Evolutionary conservation across 2,329 filamentous ascomycete species (phyloP), one percentile per base, ranked within the genome.

Genomic region (Ophiosphaerella korrae): DNA sequence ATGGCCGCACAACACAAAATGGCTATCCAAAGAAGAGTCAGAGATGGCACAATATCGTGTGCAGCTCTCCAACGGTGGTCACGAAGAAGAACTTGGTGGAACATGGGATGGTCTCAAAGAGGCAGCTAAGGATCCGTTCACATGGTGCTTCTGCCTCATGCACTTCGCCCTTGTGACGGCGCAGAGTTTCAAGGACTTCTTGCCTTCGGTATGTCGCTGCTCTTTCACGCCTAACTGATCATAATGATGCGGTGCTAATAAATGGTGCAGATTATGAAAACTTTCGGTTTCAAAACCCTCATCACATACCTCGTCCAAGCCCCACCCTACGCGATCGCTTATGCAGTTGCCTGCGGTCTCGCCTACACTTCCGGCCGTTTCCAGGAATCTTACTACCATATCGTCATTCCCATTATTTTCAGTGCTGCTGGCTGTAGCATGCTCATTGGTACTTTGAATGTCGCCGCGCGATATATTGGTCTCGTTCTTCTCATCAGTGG

Each of bases 221-320:
- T 12, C n/a, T 12, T 40, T 9, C 12, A 13, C 7, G 31, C 24
- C 5, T 3, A 7, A 11, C 7, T 29, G 26, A 29, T 2, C 26
- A 11, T 11, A 11, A 29, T 29, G 7, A 29, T 8, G 11, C 26
- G 11, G 23, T 14, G 36, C 50, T 44, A 38, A 59, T 32, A 14
- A 23, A 5, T 13, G 2, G 7, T 6, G 7, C 23, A 59, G 56
- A 65, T 64, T 18, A 58, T 65, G 52, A 42, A 58, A n/a, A 65
- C 60, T 0, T 59, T 64, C 37, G 21, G 51, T 5, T 65, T 64
- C 47, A 31, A 44, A 31, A 50, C 39, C 5, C 42, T 62, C 1
- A 60, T 53, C 12, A 77, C 75, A 1, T 76, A 76, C 41, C 72
- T 78, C 12, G 64, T 78, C 3, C 74, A 77, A 45, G 75, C 75